A percentile compares a stretch with the other conserved stretches of the same genome.
Conservation (phyloP, 192 early-diverging fungal species). For the Diversispora epigaea region DNA sequence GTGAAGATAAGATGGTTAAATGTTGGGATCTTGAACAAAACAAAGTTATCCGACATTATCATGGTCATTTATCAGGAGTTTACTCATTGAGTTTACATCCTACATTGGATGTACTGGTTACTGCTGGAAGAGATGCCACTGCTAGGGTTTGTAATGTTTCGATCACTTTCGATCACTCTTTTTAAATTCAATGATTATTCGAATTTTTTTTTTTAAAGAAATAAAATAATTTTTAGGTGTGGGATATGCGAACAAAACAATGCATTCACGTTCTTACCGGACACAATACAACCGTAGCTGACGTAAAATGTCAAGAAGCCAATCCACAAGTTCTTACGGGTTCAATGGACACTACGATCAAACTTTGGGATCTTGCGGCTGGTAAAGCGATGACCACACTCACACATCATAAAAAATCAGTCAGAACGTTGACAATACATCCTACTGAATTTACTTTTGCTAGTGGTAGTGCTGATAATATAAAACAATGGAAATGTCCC, state of each 20-base stretch:
- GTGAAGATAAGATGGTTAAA: slow-evolving; percentile 98
- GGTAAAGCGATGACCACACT: slow-evolving; percentile 91
- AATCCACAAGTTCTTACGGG: slow-evolving; percentile 96
- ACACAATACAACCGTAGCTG: slow-evolving; percentile 82
- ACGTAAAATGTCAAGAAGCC: slow-evolving; percentile 88
- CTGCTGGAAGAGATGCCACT: slow-evolving; percentile 91
- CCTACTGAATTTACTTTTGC: slow-evolving; percentile 94
- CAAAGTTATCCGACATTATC: slow-evolving; percentile 98
- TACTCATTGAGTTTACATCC: slow-evolving; percentile 92
- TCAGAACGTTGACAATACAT: slow-evolving; percentile 88
- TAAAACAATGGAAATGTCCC: slow-evolving; percentile 98
- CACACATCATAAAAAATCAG: slow-evolving; percentile 98
- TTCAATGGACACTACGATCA: slow-evolving; percentile 90
- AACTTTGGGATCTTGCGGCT: slow-evolving; percentile 96
- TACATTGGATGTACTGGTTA: slow-evolving; percentile 90
- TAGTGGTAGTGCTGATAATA: slow-evolving; percentile 83
- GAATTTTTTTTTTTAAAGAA: background rate
- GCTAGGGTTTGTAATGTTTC: slow-evolving; percentile 64
- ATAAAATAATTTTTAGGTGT: slow-evolving; percentile 59
- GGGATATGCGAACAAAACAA: slow-evolving; percentile 98
- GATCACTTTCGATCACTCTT: too few species aligned
- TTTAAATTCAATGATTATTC: background rate
- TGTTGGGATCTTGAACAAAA: slow-evolving; percentile 99
- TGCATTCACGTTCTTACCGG: slow-evolving; percentile 87
- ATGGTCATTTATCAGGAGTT: slow-evolving; percentile 94